Evolutionary conservation across 2,329 filamentous ascomycete species (phyloP).

Genomic region (Neofusicoccum umdonicola): DNA sequence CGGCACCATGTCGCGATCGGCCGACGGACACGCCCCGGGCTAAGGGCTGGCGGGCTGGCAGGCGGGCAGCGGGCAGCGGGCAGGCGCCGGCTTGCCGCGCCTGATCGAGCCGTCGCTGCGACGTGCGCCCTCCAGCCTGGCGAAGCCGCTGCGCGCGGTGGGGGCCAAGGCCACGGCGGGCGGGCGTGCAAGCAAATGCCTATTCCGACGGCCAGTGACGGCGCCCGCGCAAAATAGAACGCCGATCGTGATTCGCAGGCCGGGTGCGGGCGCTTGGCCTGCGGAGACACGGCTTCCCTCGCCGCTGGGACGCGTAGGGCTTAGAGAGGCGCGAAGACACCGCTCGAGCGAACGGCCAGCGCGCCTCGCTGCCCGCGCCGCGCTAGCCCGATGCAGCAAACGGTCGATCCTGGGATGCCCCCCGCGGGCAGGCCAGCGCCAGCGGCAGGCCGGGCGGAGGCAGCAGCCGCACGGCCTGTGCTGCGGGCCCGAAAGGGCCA

Average conservation of each 20-base stretch:
- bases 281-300: background rate
- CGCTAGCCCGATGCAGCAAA: too few relatives aligned
- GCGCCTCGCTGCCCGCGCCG: too few relatives aligned
- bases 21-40: constrained; percentile 4
- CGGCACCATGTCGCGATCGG: constrained; percentile 18
- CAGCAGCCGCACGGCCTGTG: background rate
- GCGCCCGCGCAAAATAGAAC: too few relatives aligned
- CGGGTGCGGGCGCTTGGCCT: background rate
- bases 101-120: constrained; percentile 3
- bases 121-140: background rate
- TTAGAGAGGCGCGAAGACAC: background rate
- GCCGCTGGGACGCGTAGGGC: background rate
- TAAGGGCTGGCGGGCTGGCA: background rate
- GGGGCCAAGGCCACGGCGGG: constrained; percentile 9
- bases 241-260: background rate
- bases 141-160: background rate
- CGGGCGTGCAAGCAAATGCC: background rate
- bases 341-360: background rate
- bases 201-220: background rate
- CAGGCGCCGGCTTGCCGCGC: background rate
- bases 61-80: too few relatives aligned
- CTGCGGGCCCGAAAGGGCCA: background rate
- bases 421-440: background rate
- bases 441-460: background rate
- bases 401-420: too few relatives aligned